Percentiles rank a stretch among this genome's conserved stretches.
Conservation (phyloP, 176 grass and related monocot species). For the Juncus inflexus region DNA sequence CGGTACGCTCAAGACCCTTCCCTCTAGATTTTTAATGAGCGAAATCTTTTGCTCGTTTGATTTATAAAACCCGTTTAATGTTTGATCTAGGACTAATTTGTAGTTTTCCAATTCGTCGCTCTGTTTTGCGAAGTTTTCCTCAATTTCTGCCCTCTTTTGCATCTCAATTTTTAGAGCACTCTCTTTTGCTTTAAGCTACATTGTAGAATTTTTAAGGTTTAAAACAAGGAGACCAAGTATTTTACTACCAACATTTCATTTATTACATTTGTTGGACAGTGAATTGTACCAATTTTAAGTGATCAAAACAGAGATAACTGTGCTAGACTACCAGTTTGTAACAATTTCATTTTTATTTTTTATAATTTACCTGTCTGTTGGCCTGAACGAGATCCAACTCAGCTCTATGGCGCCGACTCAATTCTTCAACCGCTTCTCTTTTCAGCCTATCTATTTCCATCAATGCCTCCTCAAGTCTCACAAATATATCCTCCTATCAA, state of each 20-base stretch:
- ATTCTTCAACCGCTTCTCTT: constrained; percentile 49
- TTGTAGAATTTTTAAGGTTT: background rate
- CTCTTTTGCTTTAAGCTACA: constrained; percentile 49
- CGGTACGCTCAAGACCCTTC: constrained; percentile 29
- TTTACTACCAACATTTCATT: background rate
- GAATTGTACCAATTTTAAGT: background rate
- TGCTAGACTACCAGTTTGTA: no score
- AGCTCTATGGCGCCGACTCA: constrained; percentile 37
- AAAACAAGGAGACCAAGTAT: background rate
- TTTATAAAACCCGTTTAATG: constrained; percentile 40
- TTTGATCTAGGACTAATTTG: constrained; percentile 37
- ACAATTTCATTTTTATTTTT: no score
- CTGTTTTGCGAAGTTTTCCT: constrained; percentile 43
- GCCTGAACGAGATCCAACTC: constrained; percentile 45
- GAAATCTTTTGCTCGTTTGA: constrained; percentile 32
- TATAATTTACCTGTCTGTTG: constrained; percentile 37
- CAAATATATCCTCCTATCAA: constrained; percentile 29
- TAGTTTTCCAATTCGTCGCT: constrained; percentile 30
- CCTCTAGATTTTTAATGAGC: constrained; percentile 24
- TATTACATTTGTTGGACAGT: background rate
- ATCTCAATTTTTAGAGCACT: constrained; percentile 37
- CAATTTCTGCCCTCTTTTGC: constrained; percentile 45
- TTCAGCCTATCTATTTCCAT: constrained; percentile 33
- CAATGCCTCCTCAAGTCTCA: constrained; percentile 32
- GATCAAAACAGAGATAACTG: background rate